Evolutionary conservation across 2,329 filamentous ascomycete species (phyloP).

Genomic region (Pseudohalonectria lignicola): DNA sequence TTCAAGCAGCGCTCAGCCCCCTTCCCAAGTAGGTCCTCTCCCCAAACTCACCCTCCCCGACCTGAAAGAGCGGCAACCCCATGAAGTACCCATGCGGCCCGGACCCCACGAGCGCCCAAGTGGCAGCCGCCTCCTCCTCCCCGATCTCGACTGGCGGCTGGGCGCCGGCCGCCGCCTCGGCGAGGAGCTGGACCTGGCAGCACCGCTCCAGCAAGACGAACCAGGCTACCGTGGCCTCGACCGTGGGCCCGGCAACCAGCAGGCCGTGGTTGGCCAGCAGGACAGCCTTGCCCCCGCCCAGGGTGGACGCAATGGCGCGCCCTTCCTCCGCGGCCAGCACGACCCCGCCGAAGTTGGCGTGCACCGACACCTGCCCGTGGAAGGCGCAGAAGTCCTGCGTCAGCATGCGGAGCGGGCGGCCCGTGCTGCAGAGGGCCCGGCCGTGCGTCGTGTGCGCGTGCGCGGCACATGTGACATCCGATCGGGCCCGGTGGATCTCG

Average conservation of each 20-base stretch:
- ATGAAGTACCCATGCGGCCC: slow-evolving; percentile 10
- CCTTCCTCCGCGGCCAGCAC: slow-evolving; percentile 42
- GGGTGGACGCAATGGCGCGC: slow-evolving; percentile 29
- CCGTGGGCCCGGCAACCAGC: slow-evolving; percentile 34
- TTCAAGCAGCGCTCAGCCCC: too few relatives aligned
- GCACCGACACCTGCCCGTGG: slow-evolving; percentile 35
- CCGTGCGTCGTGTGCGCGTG: slow-evolving; percentile 45
- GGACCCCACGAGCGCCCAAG: slow-evolving; percentile 12
- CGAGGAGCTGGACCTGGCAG: slow-evolving; percentile 36
- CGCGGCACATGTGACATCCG: slow-evolving; percentile 41
- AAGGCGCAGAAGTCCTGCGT: slow-evolving; percentile 53
- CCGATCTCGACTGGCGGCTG: slow-evolving; percentile 10
- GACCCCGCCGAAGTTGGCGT: slow-evolving; percentile 36
- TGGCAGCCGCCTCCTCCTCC: slow-evolving; percentile 10
- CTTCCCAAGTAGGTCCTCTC: slow-evolving; percentile 13
- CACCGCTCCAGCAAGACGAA: slow-evolving; percentile 39
- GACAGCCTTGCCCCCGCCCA: slow-evolving; percentile 38
- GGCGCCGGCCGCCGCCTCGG: slow-evolving; percentile 40
- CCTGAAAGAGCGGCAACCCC: slow-evolving; percentile 15
- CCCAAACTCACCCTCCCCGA: slow-evolving; percentile 14
- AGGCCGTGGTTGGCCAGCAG: slow-evolving; percentile 45
- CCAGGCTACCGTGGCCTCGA: slow-evolving; percentile 43
- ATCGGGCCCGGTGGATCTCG: slow-evolving; percentile 41
- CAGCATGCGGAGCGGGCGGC: slow-evolving; percentile 52
- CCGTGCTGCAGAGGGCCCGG: slow-evolving; percentile 48